Base-by-base conservation (phyloP, 2,329 filamentous ascomycete species). In the Alternaria conjuncta region DNA sequence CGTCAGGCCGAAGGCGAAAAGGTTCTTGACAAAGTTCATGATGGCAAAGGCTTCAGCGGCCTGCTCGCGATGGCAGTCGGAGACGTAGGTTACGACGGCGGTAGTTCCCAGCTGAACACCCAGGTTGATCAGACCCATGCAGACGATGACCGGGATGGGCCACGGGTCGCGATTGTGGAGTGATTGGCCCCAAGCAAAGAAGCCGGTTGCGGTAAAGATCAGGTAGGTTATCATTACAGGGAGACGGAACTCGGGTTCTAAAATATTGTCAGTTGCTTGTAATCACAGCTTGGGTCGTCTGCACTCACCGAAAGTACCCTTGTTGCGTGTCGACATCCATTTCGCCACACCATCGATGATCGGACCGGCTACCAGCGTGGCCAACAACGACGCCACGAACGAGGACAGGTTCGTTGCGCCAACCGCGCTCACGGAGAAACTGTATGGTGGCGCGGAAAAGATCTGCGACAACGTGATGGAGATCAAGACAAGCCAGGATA, bases 11-110 rank as follows among this genome's bases (percentile, higher is more conserved):
- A 74, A 74, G 1, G 71, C 69, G 53, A 74, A 72, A 21, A 74
- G 57, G n/a, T 74, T 74, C 51, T 73, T 74, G 56, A 73, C 57
- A 20, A 74, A 72, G 51, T 74, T 74, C 70, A 74, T 74, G 18
- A 71, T 69, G 2, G 71, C 71, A 41, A 74, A 74, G 18, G 71
- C 71, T 56, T 74, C 71, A 2, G 69, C 65, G 5, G 71, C 65
- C 46, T 71, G 67, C 28, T 73, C 71, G 13, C 69, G 69, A 53
- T 74, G 71, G 50, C 71, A 70, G 28, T 74, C 71, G 10, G 55
- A 62, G 13, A 74, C 69, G 41, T 74, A 74, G 8, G 71, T 72
- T 0, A 73, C 71, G 11, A 72, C 65, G 9, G 61, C 61, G 5
- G 71, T 74, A 23, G 68, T 70, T 13, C 67, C 69, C 6, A 74